phyloP scores from a whole-genome alignment of 2,329 filamentous ascomycete genomes.

The Penicillium thymicola region DNA sequence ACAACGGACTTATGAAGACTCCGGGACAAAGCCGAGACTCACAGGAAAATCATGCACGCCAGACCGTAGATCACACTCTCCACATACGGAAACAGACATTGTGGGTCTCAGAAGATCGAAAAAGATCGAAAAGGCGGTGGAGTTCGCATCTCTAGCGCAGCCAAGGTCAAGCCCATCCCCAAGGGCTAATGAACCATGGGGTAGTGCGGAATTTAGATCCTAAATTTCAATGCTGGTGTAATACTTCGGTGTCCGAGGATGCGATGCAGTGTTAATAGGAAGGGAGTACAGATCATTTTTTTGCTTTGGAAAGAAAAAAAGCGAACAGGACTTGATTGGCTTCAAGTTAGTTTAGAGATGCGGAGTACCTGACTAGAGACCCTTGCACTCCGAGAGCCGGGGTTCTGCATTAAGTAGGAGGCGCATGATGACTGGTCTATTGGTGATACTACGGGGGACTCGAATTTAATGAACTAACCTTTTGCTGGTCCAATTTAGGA shows the following conservation, averaged over 20 bases:
- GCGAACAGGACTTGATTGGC: neutral
- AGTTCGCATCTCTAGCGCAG: neutral
- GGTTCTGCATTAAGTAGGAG: neutral
- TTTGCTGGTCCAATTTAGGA: neutral
- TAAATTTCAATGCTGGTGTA: neutral
- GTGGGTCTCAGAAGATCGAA: conserved; percentile 1
- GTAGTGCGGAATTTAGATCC: neutral
- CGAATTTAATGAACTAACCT: neutral
- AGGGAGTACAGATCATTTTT: neutral
- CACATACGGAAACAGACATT: neutral
- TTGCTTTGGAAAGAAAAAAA: neutral
- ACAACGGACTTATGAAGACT: neutral
- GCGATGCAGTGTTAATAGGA: neutral
- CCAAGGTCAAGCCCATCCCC: neutral
- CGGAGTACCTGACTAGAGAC: neutral
- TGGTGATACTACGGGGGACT: neutral
- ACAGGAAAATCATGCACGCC: neutral
- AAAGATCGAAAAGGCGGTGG: conserved; percentile 1
- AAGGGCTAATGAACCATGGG: neutral
- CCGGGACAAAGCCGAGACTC: neutral
- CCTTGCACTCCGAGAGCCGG: neutral
- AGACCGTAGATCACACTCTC: neutral
- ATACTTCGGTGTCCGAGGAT: neutral
- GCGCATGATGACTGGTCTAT: neutral
- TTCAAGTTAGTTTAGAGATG: neutral